Evolutionary conservation across 2,329 filamentous ascomycete species (phyloP), one percentile per base, ranked within the genome.

Genomic region (Truncatella angustata): DNA sequence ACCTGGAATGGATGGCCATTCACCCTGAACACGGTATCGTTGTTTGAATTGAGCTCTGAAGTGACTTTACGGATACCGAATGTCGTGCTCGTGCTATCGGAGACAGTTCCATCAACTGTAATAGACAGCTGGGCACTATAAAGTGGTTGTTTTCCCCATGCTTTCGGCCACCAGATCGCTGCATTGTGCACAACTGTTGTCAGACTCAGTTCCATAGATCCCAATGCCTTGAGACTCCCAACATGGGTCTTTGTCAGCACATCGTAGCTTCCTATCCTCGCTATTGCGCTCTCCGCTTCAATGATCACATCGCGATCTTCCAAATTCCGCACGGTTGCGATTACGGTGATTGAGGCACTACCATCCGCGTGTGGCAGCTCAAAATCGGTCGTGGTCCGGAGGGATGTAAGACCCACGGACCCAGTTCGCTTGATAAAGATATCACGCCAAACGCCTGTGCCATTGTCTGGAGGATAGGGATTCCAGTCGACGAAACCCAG

Each of bases 401-500:
- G 57, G 0, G 75, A 64, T 0, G 71, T 75, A 47, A 79, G 58
- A 2, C 70, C 65, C 1, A 82, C 73, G 0, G 77, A 62, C 0
- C 82, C 82, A 0, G 79, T 84, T 61, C 80, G 74, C 46, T 75
- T 78, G 37, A 86, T 50, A 30, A 75, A 73, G 1, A 86, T 70
- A 37, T 85, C 70, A 4, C 84, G 73, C 84, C 84, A 87, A 7
- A 87, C 70, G 0, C 83, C 83, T 0, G 81, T 84, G 2, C 82
- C 82, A 43, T 85, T 85, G 60, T 86, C 83, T 0, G 80, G 75
- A 0, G 82, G 80, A 50, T 78, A 77, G 0, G 81, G 81, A 50
- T 85, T 85, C 82, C 82, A 85, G 58, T 85, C 82, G 0, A 82
- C 76, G 51, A 83, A 86, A 0, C 80, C 80, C 9, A 84, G 66